These are phyloP conservation scores for Aschersonia sp. DNA, from an alignment of 2,329 filamentous ascomycete species.

Conservation along the genomic window DNA sequence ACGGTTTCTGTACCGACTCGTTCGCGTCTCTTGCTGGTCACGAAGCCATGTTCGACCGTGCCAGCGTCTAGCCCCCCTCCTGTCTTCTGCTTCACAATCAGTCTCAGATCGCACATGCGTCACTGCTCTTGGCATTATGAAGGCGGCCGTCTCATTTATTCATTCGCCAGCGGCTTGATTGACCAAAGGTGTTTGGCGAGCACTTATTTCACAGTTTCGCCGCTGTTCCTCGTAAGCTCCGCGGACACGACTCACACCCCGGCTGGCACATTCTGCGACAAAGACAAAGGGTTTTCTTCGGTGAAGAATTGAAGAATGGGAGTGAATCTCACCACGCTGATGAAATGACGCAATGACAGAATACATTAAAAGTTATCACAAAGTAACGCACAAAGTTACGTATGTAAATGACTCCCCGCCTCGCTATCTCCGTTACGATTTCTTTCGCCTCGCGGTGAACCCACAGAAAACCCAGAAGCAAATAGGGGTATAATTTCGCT, in stretches of 20 bases:
- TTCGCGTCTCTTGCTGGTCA: not conserved
- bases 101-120: not conserved
- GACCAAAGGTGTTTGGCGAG: not conserved
- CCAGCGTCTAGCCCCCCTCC: too few species aligned
- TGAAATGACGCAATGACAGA: not conserved
- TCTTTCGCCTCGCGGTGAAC: not conserved
- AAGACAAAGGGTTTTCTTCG: too few species aligned
- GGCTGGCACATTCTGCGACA: too few species aligned
- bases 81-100: too few species aligned
- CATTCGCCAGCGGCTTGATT: not conserved
- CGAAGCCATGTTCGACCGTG: too few species aligned
- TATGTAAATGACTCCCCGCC: not conserved
- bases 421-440: not conserved
- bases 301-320: not conserved
- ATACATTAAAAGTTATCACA: not conserved
- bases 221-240: too few species aligned
- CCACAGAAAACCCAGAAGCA: not conserved
- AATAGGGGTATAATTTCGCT: not conserved
- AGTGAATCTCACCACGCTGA: not conserved
- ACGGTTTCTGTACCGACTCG: not conserved
- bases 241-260: too few species aligned
- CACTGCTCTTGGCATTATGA: not conserved
- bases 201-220: not conserved
- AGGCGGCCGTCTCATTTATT: not conserved
- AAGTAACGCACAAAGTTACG: not conserved